These are phyloP conservation scores for Nitzschia sp. DNA, from an alignment of 108 stramenopile genomes.

Conservation along the genomic window DNA sequence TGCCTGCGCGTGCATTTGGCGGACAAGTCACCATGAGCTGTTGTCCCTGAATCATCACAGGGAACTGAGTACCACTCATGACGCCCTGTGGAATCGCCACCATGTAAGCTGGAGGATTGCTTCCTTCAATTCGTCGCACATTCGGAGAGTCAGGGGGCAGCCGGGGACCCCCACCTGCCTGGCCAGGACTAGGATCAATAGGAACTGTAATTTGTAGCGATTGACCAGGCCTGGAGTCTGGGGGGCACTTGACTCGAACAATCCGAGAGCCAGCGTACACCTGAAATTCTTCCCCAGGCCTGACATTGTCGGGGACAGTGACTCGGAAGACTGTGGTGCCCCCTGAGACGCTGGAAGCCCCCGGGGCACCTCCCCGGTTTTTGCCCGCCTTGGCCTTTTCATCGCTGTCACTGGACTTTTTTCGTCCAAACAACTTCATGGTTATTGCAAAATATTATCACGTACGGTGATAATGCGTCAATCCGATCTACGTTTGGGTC, in stretches of 20 bases:
- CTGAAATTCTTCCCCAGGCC: slow-evolving; percentile 84
- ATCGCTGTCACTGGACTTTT: slow-evolving; percentile 3
- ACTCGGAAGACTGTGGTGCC: slow-evolving; percentile 63
- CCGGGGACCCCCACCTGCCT: slow-evolving; percentile 9
- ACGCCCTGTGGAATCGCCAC: slow-evolving; percentile 73
- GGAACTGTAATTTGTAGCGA: slow-evolving; percentile 76
- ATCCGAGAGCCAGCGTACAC: slow-evolving; percentile 72
- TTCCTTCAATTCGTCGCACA: slow-evolving; percentile 45
- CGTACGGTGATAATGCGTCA: too few relatives aligned
- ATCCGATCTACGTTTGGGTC: too few relatives aligned
- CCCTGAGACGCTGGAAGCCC: slow-evolving; percentile 28
- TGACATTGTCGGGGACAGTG: slow-evolving; percentile 64
- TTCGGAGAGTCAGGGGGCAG: slow-evolving; percentile 60
- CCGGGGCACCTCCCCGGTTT: slow-evolving; percentile 16
- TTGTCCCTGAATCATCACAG: slow-evolving; percentile 80
- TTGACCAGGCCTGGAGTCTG: slow-evolving; percentile 61
- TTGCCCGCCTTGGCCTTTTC: slow-evolving; percentile 12
- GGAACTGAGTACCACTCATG: slow-evolving; percentile 71
- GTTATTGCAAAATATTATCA: too few relatives aligned
- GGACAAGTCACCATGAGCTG: slow-evolving; percentile 91
- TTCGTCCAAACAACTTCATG: slow-evolving; percentile 9
- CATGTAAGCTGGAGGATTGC: slow-evolving; percentile 75
- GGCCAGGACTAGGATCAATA: slow-evolving; percentile 18
- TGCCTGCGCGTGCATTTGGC: slow-evolving; percentile 73
- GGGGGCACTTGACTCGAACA: slow-evolving; percentile 76